A percentile compares a stretch with the other conserved stretches of the same genome.
Conservation (phyloP, 2,329 filamentous ascomycete species). For the Ceratocystis ficicola region DNA sequence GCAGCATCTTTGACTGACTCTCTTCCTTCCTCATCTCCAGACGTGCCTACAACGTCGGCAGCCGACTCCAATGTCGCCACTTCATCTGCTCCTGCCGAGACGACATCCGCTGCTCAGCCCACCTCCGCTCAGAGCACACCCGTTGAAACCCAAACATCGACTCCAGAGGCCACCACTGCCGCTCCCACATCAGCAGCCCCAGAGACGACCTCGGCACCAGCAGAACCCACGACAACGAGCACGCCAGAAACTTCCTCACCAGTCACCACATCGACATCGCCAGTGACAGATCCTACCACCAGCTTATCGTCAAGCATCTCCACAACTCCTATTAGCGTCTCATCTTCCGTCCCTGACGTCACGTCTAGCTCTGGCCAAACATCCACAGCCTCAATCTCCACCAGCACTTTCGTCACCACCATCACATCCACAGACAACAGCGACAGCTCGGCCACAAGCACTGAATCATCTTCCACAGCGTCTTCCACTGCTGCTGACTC, state of each 20-base stretch:
- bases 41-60: conserved; percentile 13
- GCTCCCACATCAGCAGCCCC: conserved; percentile 22
- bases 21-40: conserved; percentile 1
- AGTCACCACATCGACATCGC: conserved; percentile 15
- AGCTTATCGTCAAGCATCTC: conserved; percentile 12
- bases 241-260: conserved; percentile 9
- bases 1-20: conserved; percentile 17
- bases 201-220: conserved; percentile 12
- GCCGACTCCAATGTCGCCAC: conserved; percentile 11
- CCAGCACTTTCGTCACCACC: conserved; percentile 24
- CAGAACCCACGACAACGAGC: conserved; percentile 19
- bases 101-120: conserved; percentile 17
- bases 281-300: background rate
- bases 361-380: conserved; percentile 18
- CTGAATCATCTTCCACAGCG: conserved; percentile 25
- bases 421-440: conserved; percentile 24
- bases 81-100: conserved; percentile 16
- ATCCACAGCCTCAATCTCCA: conserved; percentile 22
- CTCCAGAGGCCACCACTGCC: conserved; percentile 13
- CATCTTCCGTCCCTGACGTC: conserved; percentile 21
- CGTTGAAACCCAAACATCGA: conserved; percentile 23
- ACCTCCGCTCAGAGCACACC: conserved; percentile 15
- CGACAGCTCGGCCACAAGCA: conserved; percentile 9
- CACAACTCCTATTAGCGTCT: conserved; percentile 23
- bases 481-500: conserved; percentile 27